Percentiles rank a stretch among this genome's conserved stretches.
These are phyloP conservation scores for Thermothielavioides terrestris DNA, from an alignment of 495 filamentous ascomycete genomes.

Conservation along the genomic window DNA sequence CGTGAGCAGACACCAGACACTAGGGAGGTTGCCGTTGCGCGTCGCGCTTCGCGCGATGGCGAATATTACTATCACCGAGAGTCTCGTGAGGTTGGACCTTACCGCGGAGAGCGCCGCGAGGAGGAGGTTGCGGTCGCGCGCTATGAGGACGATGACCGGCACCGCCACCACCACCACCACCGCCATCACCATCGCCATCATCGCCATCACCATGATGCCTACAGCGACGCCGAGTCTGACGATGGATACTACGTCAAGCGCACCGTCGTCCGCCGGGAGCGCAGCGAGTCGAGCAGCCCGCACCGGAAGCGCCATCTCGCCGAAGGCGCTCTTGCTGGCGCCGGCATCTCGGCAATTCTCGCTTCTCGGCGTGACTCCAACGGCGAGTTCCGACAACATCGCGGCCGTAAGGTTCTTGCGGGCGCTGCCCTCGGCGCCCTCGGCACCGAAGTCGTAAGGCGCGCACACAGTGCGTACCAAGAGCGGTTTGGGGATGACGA, in stretches of 20 bases:
- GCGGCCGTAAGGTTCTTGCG: slow-evolving; percentile 65
- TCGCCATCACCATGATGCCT: slow-evolving; percentile 24
- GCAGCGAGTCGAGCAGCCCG: slow-evolving; percentile 29
- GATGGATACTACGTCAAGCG: slow-evolving; percentile 39
- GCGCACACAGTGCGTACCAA: slow-evolving; percentile 62
- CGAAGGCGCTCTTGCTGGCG: slow-evolving; percentile 74
- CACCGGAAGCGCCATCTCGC: slow-evolving; percentile 75
- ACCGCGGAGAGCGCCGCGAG: slow-evolving; percentile 50
- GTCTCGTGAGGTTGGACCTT: slow-evolving; percentile 42
- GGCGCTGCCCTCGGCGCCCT: slow-evolving; percentile 76
- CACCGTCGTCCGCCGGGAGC: slow-evolving; percentile 39
- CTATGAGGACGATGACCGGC: slow-evolving; percentile 34
- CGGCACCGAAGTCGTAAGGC: slow-evolving; percentile 68
- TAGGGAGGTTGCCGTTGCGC: slow-evolving; percentile 40
- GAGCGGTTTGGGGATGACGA: slow-evolving; percentile 49
- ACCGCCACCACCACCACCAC: slow-evolving; percentile 46
- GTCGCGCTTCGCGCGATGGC: slow-evolving; percentile 50
- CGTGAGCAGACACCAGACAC: slow-evolving; percentile 46
- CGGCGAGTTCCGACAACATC: slow-evolving; percentile 49
- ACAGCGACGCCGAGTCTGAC: slow-evolving; percentile 45
- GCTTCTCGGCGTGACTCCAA: slow-evolving; percentile 57
- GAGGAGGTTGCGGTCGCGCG: slow-evolving; percentile 38
- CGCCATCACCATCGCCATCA: slow-evolving; percentile 28
- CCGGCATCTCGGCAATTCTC: slow-evolving; percentile 65
- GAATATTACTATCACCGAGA: slow-evolving; percentile 44